Conservation (phyloP, 2,329 filamentous ascomycete species). For the Fusarium secorum region DNA sequence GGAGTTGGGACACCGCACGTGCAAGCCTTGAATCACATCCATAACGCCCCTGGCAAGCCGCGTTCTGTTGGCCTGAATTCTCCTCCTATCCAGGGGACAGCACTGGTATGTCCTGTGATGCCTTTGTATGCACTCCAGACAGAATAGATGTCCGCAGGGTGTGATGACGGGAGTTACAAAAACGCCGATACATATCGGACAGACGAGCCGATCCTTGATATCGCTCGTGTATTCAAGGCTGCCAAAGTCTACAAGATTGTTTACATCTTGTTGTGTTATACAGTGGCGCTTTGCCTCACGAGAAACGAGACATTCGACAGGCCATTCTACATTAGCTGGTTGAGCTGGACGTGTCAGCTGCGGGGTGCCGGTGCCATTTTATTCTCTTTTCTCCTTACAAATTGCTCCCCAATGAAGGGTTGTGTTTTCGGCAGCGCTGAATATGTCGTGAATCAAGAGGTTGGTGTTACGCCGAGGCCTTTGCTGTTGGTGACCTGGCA, state of each 20-base stretch:
- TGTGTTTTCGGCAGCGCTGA: neutral
- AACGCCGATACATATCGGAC: neutral
- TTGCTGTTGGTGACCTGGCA: neutral
- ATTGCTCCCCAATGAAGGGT: neutral
- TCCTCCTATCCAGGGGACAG: neutral
- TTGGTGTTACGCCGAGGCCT: neutral
- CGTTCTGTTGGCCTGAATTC: neutral
- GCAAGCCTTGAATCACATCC: neutral
- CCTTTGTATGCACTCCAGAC: neutral
- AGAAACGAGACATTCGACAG: neutral
- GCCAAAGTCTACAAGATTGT: neutral
- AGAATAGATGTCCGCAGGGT: neutral
- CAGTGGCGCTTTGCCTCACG: neutral
- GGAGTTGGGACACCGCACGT: neutral
- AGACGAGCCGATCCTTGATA: neutral
- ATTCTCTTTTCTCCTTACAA: neutral
- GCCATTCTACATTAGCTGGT: neutral
- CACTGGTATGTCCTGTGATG: neutral
- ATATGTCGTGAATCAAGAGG: neutral
- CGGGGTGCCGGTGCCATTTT: fast-evolving
- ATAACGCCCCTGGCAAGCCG: neutral
- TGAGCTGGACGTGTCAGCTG: neutral
- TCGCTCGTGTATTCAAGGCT: neutral
- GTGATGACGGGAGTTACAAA: neutral
- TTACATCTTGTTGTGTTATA: neutral